A percentile compares a stretch with the other conserved stretches of the same genome.
Conservation (phyloP, 1,139 yeast species). For the Candida sanyaensis region DNA sequence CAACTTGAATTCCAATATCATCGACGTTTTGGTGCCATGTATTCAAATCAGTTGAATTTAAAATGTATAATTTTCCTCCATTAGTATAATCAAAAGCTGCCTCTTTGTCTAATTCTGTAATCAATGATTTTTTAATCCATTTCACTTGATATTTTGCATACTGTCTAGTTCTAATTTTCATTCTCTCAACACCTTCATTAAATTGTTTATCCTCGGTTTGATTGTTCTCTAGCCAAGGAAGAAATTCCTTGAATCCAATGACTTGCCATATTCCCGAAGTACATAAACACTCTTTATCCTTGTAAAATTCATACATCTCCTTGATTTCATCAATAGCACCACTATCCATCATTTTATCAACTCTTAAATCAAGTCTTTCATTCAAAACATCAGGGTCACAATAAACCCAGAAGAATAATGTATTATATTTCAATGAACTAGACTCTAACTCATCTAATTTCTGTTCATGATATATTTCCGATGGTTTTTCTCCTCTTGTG, state of each 20-base stretch:
- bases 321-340: conserved; percentile 74
- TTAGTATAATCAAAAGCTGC: conserved; percentile 47
- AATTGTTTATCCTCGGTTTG: conserved; percentile 24
- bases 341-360: conserved; percentile 72
- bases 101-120: conserved; percentile 61
- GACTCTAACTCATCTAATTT: conserved; percentile 42
- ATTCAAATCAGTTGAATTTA: conserved; percentile 74
- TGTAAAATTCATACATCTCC: conserved; percentile 52
- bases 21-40: conserved; percentile 62
- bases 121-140: conserved; percentile 79
- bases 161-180: conserved; percentile 84
- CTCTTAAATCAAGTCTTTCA: conserved; percentile 70
- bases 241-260: conserved; percentile 90
- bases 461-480: conserved; percentile 70
- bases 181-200: conserved; percentile 58
- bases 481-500: conserved; percentile 66
- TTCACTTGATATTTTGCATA: conserved; percentile 91
- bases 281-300: conserved; percentile 29
- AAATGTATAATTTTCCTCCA: conserved; percentile 65
- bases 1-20: conserved; percentile 54
- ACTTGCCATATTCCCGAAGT: conserved; percentile 92
- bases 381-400: conserved; percentile 64
- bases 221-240: conserved; percentile 64
- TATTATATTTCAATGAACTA: conserved; percentile 58
- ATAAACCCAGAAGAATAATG: conserved; percentile 83